A percentile compares a stretch with the other conserved stretches of the same genome.
phyloP scores from a whole-genome alignment of 441 rosid genomes.

The Biscutella laevigata region DNA sequence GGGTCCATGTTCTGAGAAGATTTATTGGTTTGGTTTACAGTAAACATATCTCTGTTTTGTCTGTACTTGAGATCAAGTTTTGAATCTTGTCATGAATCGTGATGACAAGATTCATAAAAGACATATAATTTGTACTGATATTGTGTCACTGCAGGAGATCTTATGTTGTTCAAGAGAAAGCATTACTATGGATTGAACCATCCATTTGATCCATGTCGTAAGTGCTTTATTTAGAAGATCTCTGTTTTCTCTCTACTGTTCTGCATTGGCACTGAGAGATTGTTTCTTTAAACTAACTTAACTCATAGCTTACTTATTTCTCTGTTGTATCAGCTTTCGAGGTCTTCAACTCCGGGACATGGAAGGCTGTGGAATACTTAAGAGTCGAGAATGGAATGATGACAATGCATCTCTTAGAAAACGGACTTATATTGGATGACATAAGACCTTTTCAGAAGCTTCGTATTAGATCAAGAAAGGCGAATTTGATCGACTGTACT shows the following conservation, averaged over 20 bases:
- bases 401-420: constrained; percentile 35
- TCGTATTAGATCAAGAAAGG: constrained; percentile 63
- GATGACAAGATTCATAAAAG: too few relatives aligned
- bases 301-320: not conserved
- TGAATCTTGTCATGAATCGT: not conserved
- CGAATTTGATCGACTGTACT: constrained; percentile 52
- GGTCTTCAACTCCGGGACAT: constrained; percentile 45
- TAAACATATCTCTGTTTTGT: not conserved
- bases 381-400: constrained; percentile 45
- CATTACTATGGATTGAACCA: constrained; percentile 41
- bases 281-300: not conserved
- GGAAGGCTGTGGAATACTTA: constrained; percentile 56
- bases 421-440: constrained; percentile 21
- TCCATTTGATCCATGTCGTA: constrained; percentile 46
- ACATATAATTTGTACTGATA: too few relatives aligned
- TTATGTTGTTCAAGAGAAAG: constrained; percentile 26
- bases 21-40: too few relatives aligned
- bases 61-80: not conserved
- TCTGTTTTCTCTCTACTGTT: not conserved
- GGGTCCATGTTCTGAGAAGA: too few relatives aligned
- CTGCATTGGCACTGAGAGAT: not conserved
- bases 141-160: too few relatives aligned
- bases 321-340: constrained; percentile 58
- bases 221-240: constrained; percentile 24
- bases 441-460: constrained; percentile 43